These are phyloP conservation scores for Hypomontagnella submonticulosa DNA, from an alignment of 495 filamentous ascomycete species.

Conservation along the genomic window DNA sequence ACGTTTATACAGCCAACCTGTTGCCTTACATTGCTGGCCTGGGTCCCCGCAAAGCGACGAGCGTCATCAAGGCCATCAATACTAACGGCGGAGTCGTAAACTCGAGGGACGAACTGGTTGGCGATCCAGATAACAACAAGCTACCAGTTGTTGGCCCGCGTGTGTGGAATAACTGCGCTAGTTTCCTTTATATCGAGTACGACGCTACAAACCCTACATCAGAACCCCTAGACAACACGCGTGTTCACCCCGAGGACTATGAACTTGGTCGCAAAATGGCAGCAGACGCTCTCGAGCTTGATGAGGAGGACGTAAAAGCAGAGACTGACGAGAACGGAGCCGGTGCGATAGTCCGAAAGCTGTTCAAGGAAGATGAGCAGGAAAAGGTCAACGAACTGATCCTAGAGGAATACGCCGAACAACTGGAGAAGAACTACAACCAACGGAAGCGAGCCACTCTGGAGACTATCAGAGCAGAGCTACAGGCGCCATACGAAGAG, in stretches of 20 bases:
- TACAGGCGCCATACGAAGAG: conserved; percentile 93
- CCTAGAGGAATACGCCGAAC: conserved; percentile 95
- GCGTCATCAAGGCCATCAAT: conserved; percentile 89
- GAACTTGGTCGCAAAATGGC: conserved; percentile 98
- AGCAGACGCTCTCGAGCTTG: conserved; percentile 92
- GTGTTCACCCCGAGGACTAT: conserved; percentile 98
- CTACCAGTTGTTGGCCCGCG: conserved; percentile 84
- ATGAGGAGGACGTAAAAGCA: conserved; percentile 97
- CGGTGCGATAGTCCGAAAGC: conserved; percentile 88
- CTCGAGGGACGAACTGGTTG: conserved; percentile 85
- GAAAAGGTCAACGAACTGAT: conserved; percentile 97
- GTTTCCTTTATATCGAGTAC: conserved; percentile 90
- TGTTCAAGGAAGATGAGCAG: conserved; percentile 89
- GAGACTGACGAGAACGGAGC: conserved; percentile 88
- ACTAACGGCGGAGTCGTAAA: conserved; percentile 85
- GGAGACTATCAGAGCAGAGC: conserved; percentile 93
- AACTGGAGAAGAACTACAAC: conserved; percentile 90
- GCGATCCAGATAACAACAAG: conserved; percentile 80
- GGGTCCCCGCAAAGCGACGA: conserved; percentile 89
- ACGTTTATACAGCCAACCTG: conserved; percentile 82
- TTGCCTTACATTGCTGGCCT: conserved; percentile 92
- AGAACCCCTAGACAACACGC: conserved; percentile 94
- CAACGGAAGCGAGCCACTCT: conserved; percentile 95
- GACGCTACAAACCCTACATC: conserved; percentile 79
- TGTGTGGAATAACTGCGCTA: conserved; percentile 96